These are phyloP conservation scores for Cadophora sp. DNA, from an alignment of 2,329 filamentous ascomycete genomes.

Conservation along the genomic window DNA sequence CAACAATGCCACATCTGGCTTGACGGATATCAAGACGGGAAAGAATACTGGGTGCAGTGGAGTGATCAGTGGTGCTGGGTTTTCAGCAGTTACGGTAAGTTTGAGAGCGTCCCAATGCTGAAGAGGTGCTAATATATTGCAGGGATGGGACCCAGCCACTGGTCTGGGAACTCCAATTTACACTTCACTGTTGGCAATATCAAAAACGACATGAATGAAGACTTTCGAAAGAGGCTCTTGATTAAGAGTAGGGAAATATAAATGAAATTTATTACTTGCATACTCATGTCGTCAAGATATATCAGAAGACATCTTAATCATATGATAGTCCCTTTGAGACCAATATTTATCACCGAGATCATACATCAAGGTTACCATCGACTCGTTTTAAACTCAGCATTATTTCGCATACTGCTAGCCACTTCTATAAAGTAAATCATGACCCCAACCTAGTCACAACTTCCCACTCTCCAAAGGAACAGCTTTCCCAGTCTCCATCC, in stretches of 20 bases:
- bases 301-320: no score
- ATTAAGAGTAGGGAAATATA: no score
- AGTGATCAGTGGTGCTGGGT: slow-evolving; percentile 35
- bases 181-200: slow-evolving; percentile 29
- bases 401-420: no score
- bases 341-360: no score
- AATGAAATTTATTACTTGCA: no score
- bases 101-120: not conserved
- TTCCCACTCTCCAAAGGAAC: slow-evolving; percentile 27
- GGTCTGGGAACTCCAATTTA: slow-evolving; percentile 53
- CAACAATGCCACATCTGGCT: slow-evolving; percentile 45
- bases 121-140: not conserved
- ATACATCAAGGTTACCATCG: no score
- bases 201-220: not conserved
- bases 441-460: not conserved
- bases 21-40: slow-evolving; percentile 51
- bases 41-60: slow-evolving; percentile 49
- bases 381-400: no score
- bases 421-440: no score
- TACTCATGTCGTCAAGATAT: no score
- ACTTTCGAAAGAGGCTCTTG: no score
- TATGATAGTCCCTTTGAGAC: no score
- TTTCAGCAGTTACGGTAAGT: slow-evolving; percentile 34
- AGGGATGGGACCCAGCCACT: slow-evolving; percentile 55
- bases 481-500: slow-evolving; percentile 27